A percentile compares a stretch with the other conserved stretches of the same genome.
These are phyloP conservation scores for Opeltia flavorubescens DNA, from an alignment of 495 filamentous ascomycete genomes.

Conservation along the genomic window DNA sequence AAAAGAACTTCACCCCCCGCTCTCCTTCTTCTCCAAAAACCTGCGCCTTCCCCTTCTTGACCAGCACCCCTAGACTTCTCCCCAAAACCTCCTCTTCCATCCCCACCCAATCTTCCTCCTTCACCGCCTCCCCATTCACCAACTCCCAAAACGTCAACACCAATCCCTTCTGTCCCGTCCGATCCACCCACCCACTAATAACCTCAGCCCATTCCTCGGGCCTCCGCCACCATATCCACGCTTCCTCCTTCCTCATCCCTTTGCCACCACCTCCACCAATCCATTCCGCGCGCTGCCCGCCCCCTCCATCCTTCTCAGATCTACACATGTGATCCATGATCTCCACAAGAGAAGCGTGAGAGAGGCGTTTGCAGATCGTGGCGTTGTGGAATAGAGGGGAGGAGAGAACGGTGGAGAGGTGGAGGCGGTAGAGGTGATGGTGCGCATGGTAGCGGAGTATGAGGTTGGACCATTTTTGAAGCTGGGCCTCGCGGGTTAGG, in stretches of 20 bases:
- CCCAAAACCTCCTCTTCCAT: constrained; percentile 71
- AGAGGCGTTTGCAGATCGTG: constrained; percentile 39
- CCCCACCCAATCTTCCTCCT: constrained; percentile 26
- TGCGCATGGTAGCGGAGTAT: constrained; percentile 73
- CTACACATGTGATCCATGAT: constrained; percentile 57
- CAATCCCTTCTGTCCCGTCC: constrained; percentile 55
- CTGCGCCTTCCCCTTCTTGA: constrained; percentile 83
- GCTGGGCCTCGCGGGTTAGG: constrained; percentile 60
- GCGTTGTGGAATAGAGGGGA: constrained; percentile 44
- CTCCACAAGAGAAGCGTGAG: constrained; percentile 44
- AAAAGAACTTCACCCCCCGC: constrained; percentile 94
- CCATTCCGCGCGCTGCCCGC: constrained; percentile 53
- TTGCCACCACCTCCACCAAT: constrained; percentile 20
- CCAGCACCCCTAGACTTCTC: constrained; percentile 61
- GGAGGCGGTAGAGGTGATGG: constrained; percentile 57
- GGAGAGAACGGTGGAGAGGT: constrained; percentile 45
- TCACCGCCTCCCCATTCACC: constrained; percentile 48
- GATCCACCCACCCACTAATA: constrained; percentile 47
- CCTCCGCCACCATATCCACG: constrained; percentile 55
- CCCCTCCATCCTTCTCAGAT: constrained; percentile 36
- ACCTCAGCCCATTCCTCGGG: constrained; percentile 62
- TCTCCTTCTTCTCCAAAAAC: constrained; percentile 79
- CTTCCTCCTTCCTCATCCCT: constrained; percentile 22
- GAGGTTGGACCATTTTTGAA: constrained; percentile 70
- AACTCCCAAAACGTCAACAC: constrained; percentile 72